Percentiles rank a stretch among this genome's conserved stretches.
Conservation (phyloP, 2,329 filamentous ascomycete species). For the Thielaviopsis populi region DNA sequence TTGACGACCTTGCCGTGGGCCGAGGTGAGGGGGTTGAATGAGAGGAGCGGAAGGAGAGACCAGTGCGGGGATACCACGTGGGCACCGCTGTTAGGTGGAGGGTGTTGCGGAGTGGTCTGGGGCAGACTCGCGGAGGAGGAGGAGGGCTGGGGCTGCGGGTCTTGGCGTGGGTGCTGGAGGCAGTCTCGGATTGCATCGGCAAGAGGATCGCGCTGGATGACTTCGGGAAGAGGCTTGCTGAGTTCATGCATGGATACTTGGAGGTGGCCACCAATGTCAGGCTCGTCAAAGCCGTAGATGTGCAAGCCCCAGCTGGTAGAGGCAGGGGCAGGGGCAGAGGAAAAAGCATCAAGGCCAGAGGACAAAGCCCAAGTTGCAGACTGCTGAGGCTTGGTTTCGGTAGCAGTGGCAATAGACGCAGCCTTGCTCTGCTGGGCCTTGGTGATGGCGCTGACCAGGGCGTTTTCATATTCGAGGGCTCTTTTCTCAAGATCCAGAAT, state of each 20-base stretch:
- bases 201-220: constrained; percentile 18
- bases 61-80: constrained; percentile 35
- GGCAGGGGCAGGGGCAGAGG: constrained; percentile 8
- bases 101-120: constrained; percentile 18
- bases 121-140: background rate
- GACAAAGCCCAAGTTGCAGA: background rate
- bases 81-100: background rate
- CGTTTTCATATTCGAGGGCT: constrained; percentile 30
- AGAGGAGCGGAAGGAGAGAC: constrained; percentile 51
- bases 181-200: constrained; percentile 20
- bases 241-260: constrained; percentile 35
- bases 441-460: constrained; percentile 20
- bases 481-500: constrained; percentile 49
- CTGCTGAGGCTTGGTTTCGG: background rate
- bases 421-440: background rate
- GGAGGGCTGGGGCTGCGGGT: background rate
- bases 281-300: constrained; percentile 35
- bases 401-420: background rate
- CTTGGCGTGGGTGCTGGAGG: constrained; percentile 19
- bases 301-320: constrained; percentile 23
- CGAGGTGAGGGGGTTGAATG: constrained; percentile 57
- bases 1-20: constrained; percentile 67
- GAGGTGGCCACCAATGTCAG: constrained; percentile 33
- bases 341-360: background rate
- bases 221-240: constrained; percentile 23